Percentiles rank a stretch among this genome's conserved stretches.
phyloP scores from a whole-genome alignment of 2,329 filamentous ascomycete species.

The Triangularia verruculosa region DNA sequence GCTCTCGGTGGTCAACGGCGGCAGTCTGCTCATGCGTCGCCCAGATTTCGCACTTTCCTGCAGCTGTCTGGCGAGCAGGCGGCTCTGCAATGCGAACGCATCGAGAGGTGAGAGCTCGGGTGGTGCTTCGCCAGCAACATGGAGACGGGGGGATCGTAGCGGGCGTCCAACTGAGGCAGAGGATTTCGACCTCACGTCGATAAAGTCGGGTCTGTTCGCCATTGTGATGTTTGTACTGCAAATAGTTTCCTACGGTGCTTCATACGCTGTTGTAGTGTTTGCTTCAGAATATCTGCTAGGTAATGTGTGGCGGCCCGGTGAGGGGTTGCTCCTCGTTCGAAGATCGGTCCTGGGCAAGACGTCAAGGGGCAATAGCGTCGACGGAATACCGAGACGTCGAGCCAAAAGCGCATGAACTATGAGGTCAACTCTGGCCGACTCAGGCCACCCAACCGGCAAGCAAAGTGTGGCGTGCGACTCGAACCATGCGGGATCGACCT shows the following conservation, averaged over 20 bases:
- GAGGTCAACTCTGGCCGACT: conserved; percentile 28
- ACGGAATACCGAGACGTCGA: neutral
- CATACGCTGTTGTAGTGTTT: conserved; percentile 5
- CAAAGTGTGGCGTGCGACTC: conserved; percentile 12
- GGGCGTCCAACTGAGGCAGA: conserved; percentile 53
- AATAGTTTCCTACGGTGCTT: neutral
- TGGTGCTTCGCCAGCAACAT: conserved; percentile 76
- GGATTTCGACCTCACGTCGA: conserved; percentile 60
- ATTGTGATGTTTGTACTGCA: conserved; percentile 37
- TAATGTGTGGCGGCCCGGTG: neutral
- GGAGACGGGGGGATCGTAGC: conserved; percentile 70
- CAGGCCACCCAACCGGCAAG: conserved; percentile 15
- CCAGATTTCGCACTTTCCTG: conserved; percentile 66
- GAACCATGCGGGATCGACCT: conserved; percentile 21
- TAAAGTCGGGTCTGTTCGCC: conserved; percentile 52
- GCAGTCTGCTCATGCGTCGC: conserved; percentile 79
- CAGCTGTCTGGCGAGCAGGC: conserved; percentile 80
- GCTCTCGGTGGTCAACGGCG: conserved; percentile 77
- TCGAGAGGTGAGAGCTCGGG: conserved; percentile 92
- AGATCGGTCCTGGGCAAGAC: conserved; percentile 4
- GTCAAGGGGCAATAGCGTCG: conserved; percentile 15
- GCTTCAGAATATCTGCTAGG: neutral
- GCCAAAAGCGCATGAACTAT: conserved; percentile 29
- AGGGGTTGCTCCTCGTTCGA: neutral
- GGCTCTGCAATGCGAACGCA: conserved; percentile 89